Evolutionary conservation across 352 stramenopile genomes (phyloP), one percentile per base, ranked within the genome.

Genomic region (Pythium periplocum): DNA sequence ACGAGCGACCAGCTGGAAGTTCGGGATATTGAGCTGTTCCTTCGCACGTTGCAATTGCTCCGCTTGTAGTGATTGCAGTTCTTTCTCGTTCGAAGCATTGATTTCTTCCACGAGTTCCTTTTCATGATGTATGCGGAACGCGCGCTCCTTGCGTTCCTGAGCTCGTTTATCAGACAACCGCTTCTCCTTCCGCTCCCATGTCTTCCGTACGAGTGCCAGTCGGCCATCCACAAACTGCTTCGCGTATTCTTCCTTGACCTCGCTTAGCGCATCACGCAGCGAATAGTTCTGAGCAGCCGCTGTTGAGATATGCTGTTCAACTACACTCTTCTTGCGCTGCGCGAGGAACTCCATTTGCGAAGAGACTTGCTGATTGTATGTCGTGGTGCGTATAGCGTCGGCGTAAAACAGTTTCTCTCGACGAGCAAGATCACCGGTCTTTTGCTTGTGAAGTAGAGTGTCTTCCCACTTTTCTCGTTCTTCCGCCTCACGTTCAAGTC

Each of bases 311-410:
- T 64, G 47, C n/a, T 80, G 62, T 17, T 47, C 53, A 0, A 75
- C 17, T 7, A 61, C 50, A 11, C 78, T 80, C 0, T 70, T 35
- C 17, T 68, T 68, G 0, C 82, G 69, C 39, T 86, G 66, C 4
- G 84, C 75, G 37, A 83, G 71, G 26, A 87, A 82, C 9, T 92
- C 82, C 30, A 92, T 71, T 33, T 90, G 74, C 3, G 73, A 68
- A 4, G 76, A 79, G 0, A 90, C 45, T 51, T 59, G 64, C 37
- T 87, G 75, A 39, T 87, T 88, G 63, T 92, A 92, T 0, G 78
- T 87, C 4, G 76, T 80, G 1, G 72, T 53, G 3, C 79, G 68
- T 46, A 84, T 81, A 1, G 72, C 79, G 6, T 90, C 76, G 0
- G 68, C 59, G 35, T 79, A 68, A 9, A 87, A 74, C 3, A 79